Evolutionary conservation across 352 stramenopile genomes (phyloP), one percentile per base, ranked within the genome.

Genomic region (Plasmopara viticola): DNA sequence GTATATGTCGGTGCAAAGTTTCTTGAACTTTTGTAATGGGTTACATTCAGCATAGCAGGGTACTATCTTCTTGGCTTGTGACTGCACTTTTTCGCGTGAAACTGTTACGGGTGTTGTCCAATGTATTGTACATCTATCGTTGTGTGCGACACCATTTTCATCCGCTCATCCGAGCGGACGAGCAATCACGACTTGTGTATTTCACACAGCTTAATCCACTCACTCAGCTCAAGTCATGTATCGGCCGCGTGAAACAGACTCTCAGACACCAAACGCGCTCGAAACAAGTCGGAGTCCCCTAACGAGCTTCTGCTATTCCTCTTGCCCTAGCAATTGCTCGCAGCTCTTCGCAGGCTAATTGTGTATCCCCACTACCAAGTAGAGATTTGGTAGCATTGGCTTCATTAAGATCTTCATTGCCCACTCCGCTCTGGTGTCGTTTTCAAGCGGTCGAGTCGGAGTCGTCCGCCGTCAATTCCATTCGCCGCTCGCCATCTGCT

Each of bases 161-260:
- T 49, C 44, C 44, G 44, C 44, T 40, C 15, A n/a, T 45, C 44
- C 40, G 38, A 15, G 41, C 14, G 29, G 29, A 51, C 15, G 45
- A 12, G 17, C 17, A 14, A 25, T 37, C 14, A 30, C 17, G 29
- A 58, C 12, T 47, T 25, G 31, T 41, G 51, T 58, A 6, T 15
- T 13, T 3, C 5, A 58, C 51, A 48, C 51, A 25, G 35, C 51
- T 58, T 10, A 6, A 50, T 61, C 53, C 53, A 61, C 46, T 60
- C 47, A 56, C 47, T 56, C 2, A 60, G 43, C 30, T 35, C 43
- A 48, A 62, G 38, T 62, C 4, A 14, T 7, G 29, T 38, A 55
- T 55, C 42, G 10, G 45, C 46, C 42, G 35, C 10, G 47, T 57
- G 55, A 58, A 62, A 62, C 56, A 62, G 56, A 45, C 57, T 54